Evolutionary conservation across 1,284 basidiomycete species (phyloP).

Genomic region (Trichosporon coremiiforme): DNA sequence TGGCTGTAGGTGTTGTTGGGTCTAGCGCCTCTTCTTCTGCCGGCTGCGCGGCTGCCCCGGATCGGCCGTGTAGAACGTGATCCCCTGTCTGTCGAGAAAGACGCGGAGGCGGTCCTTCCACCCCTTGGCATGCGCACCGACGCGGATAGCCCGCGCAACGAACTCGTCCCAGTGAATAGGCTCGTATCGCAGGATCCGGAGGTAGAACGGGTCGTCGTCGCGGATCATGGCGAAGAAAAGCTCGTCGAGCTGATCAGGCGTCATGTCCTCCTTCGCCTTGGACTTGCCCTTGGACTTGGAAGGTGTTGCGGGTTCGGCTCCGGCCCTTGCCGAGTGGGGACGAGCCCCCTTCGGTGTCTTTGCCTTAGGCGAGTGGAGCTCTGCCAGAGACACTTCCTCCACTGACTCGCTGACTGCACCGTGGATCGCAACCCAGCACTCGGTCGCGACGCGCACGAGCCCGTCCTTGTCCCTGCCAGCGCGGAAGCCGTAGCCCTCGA

Average conservation of each 20-base stretch:
- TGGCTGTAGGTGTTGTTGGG: too few relatives aligned
- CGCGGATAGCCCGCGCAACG: constrained; percentile 39
- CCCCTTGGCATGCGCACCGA: constrained; percentile 40
- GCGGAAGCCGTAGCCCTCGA: constrained; percentile 45
- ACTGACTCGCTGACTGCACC: constrained; percentile 25
- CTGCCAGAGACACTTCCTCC: not conserved
- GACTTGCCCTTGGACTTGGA: constrained; percentile 12
- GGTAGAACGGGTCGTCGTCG: constrained; percentile 39
- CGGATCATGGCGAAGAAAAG: constrained; percentile 43
- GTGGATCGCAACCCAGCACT: constrained; percentile 52
- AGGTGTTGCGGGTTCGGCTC: not conserved
- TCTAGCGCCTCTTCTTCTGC: constrained; percentile 26
- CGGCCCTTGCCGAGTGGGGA: not conserved
- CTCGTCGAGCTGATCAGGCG: constrained; percentile 42
- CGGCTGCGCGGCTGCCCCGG: constrained; percentile 44
- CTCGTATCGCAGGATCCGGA: constrained; percentile 52
- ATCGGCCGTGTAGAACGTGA: constrained; percentile 49
- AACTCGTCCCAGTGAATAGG: constrained; percentile 54
- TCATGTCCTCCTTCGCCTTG: constrained; percentile 22
- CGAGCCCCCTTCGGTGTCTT: not conserved
- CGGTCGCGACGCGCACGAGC: constrained; percentile 42
- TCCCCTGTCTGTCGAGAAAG: constrained; percentile 51
- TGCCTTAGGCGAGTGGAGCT: not conserved
- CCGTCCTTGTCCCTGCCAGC: constrained; percentile 36
- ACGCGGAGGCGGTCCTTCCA: constrained; percentile 48